Conservation (phyloP, 1,284 basidiomycete species). For the Sporisorium reilianum region DNA sequence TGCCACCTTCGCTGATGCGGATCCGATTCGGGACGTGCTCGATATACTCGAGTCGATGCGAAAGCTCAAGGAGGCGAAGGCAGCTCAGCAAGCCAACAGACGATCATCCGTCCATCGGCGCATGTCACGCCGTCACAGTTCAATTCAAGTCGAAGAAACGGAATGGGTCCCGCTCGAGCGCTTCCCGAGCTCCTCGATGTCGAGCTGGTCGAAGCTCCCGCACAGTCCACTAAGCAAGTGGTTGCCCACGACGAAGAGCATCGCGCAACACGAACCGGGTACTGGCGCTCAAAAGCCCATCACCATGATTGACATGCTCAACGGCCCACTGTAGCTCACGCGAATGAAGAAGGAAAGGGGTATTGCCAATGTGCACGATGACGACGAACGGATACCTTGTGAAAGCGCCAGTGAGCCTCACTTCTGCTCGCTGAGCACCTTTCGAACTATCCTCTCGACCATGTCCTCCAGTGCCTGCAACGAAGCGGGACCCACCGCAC, state of each 20-base stretch:
- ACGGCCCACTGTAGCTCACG: neutral
- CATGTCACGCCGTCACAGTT: too few relatives aligned
- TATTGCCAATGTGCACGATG: neutral
- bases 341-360: neutral
- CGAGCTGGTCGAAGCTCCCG: neutral
- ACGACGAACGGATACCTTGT: neutral
- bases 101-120: neutral
- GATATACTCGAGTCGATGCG: slow-evolving; percentile 11
- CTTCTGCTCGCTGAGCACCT: slow-evolving; percentile 49
- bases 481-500: slow-evolving; percentile 32
- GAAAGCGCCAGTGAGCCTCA: neutral
- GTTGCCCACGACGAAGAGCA: neutral
- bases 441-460: slow-evolving; percentile 52
- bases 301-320: slow-evolving; percentile 18
- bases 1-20: neutral
- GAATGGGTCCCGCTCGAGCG: slow-evolving; percentile 20
- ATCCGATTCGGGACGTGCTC: slow-evolving; percentile 6
- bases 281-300: neutral
- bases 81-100: neutral
- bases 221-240: neutral
- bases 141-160: neutral
- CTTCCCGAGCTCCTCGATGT: slow-evolving; percentile 6
- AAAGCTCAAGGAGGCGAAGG: slow-evolving; percentile 2
- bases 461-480: slow-evolving; percentile 48
- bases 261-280: neutral